phyloP scores from a whole-genome alignment of 1,284 basidiomycete species.

The Heliocybe sulcata region DNA sequence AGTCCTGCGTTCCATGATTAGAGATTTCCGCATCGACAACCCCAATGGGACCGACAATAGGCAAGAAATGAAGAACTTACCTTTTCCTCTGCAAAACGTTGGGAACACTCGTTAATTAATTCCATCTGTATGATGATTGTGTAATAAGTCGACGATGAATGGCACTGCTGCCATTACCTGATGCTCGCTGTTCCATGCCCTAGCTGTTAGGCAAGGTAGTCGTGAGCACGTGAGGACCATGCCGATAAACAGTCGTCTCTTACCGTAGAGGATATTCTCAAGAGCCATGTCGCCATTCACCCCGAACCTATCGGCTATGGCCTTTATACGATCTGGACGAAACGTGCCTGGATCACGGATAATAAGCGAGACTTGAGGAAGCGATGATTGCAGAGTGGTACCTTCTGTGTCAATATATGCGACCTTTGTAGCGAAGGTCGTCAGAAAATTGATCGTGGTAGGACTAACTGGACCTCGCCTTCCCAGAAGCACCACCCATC shows the following conservation, averaged over 20 bases:
- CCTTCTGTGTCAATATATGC: constrained; percentile 94
- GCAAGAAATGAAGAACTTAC: neutral
- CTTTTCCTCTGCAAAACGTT: constrained; percentile 78
- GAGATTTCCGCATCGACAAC: neutral
- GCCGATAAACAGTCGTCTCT: too few species aligned
- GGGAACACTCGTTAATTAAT: constrained; percentile 78
- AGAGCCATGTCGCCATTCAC: constrained; percentile 83
- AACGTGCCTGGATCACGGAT: constrained; percentile 62
- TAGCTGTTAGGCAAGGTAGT: constrained; percentile 34
- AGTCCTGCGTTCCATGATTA: constrained; percentile 31
- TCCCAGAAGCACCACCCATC: constrained; percentile 85
- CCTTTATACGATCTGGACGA: constrained; percentile 83
- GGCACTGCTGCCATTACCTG: constrained; percentile 38
- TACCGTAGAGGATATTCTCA: constrained; percentile 83
- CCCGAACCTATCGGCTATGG: constrained; percentile 87
- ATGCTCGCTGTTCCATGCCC: constrained; percentile 85
- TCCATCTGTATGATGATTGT: constrained; percentile 58
- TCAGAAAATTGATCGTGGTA: neutral
- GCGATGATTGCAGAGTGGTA: constrained; percentile 12
- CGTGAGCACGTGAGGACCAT: too few species aligned
- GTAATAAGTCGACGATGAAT: neutral
- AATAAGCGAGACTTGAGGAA: neutral
- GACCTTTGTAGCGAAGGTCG: constrained; percentile 38
- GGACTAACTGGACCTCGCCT: constrained; percentile 33
- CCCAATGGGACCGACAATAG: neutral